A percentile compares a stretch with the other conserved stretches of the same genome.
These are phyloP conservation scores for Aegilops longissima DNA, from an alignment of 176 grass and related monocot species.

Conservation along the genomic window DNA sequence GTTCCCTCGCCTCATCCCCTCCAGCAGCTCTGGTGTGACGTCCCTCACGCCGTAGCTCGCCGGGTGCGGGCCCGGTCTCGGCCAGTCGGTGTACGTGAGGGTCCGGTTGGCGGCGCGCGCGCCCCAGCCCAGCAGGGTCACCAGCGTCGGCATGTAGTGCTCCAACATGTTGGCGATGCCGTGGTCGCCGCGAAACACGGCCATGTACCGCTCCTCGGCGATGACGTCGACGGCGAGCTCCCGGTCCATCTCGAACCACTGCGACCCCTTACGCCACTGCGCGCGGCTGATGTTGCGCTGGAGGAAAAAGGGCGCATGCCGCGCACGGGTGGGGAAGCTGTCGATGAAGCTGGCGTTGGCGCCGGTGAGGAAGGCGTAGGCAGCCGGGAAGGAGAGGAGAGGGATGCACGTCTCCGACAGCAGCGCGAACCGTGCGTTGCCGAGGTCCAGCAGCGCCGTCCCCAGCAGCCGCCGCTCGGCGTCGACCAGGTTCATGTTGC, in stretches of 20 bases:
- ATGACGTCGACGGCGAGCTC: conserved; percentile 40
- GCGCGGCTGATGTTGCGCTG: conserved; percentile 22
- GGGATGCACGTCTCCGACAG: conserved; percentile 66
- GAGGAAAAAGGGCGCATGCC: conserved; percentile 42
- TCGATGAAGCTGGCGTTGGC: conserved; percentile 54
- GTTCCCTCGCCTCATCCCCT: conserved; percentile 32
- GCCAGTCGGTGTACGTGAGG: conserved; percentile 65
- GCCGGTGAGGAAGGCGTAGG: conserved; percentile 36
- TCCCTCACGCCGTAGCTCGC: background rate
- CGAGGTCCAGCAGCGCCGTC: conserved; percentile 53
- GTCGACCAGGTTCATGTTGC: conserved; percentile 40
- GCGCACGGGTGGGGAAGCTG: conserved; percentile 38
- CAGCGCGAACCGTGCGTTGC: conserved; percentile 55
- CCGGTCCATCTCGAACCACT: conserved; percentile 74
- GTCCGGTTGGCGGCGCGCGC: conserved; percentile 49
- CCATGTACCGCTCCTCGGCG: conserved; percentile 47
- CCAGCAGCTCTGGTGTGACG: conserved; percentile 39
- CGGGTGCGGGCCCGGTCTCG: conserved; percentile 24
- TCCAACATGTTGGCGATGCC: conserved; percentile 44
- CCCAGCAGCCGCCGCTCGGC: conserved; percentile 57
- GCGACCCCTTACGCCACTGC: conserved; percentile 70
- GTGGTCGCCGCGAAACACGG: conserved; percentile 38
- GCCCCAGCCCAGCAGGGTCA: conserved; percentile 32
- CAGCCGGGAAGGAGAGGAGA: conserved; percentile 29
- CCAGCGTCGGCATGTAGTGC: conserved; percentile 75